Base-by-base conservation (phyloP, 1,284 basidiomycete genomes). In the Boletus nobilissimus region DNA sequence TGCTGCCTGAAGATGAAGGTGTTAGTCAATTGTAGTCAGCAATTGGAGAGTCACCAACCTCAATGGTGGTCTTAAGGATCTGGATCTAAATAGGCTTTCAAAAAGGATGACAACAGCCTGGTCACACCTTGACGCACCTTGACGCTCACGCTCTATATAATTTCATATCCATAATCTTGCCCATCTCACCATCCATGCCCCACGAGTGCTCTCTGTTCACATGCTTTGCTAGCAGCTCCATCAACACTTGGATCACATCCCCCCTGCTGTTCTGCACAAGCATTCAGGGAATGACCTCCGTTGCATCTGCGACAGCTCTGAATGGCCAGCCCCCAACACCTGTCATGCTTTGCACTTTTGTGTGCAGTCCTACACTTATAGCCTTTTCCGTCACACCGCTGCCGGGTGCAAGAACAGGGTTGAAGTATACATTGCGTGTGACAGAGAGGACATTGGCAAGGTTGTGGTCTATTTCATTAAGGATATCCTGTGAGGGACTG, bases 311-410 rank as follows among this genome's bases (percentile, higher is more conserved):
- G 10, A 99, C 97, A 39, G 97, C 97, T 75, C 94, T 90, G 88
- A 96, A 98, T 13, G 97, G 97, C 88, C 96, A 96, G 4, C 95
- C 95, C 84, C 97, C 96, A 39, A 97, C 94, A 43, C 97, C 97
- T 29, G 92, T 92, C 72, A 97, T 91, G 66, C 91, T 85, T 82
- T 95, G 91, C 38, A 96, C 96, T 86, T 94, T 96, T 57, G 94
- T 92, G n/a, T 95, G 93, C 77, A 99, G 88, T 2, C 95, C 96
- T 8, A 98, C 96, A 63, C 94, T 94, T 86, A 99, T 94, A 0
- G 98, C 98, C 97, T 99, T 99, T 89, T 99, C 98, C 4, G 97
- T 98, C 26, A 98, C 98, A 65, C 98, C 98, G 34, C 98, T 97
- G 26, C 98, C 97, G 0, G 98, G 98, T 0, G 95, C 95, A 34